Base-by-base conservation (phyloP, 345 rosid genomes). In the Aethionema arabicum region DNA sequence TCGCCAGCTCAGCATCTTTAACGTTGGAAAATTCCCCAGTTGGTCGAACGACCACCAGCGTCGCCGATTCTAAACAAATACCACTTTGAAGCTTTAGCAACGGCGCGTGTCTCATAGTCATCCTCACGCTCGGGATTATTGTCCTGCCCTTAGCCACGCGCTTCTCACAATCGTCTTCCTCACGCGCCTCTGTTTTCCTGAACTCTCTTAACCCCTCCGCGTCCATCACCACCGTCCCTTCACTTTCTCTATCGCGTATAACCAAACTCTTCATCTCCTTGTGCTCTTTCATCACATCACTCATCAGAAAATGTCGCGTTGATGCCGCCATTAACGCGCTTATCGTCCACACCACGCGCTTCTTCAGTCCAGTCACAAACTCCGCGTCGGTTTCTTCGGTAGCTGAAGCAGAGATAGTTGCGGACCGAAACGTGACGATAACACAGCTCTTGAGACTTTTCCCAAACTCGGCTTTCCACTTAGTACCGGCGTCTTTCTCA, bases 21-120 rank as follows among this genome's bases (percentile, higher is more conserved):
- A 13, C 61, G 2, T 49, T 64, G 0, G 33, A 35, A 35, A 27
- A 13, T 0, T 3, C 39, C 47, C 58, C 66, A 0, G 51, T 65
- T 6, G 62, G 71, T 11, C 75, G 11, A 0, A 65, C 57, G 7
- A 72, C 27, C 15, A 72, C 71, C 1, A 72, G 71, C 30, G 71
- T 72, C 3, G 75, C 71, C 11, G 57, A 65, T 38, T 65, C 52
- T 11, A 72, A 65, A 39, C 66, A 65, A 2, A 72, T 46, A 12
- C 70, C 66, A 13, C 61, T 65, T 56, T 65, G 45, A 4, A 72
- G 75, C 56, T 32, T 65, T 16, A 72, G 56, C 32, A 27, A 65
- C 13, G 71, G 66, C 52, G 70, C 66, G 61, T 72, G 66, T 59
- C 75, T 71, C 75, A 71, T 71, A 40, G 51, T 71, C 66, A 71